Percentiles rank a stretch among this genome's conserved stretches.
Evolutionary conservation across 345 rosid species (phyloP).

Genomic region (Brassica napus): DNA sequence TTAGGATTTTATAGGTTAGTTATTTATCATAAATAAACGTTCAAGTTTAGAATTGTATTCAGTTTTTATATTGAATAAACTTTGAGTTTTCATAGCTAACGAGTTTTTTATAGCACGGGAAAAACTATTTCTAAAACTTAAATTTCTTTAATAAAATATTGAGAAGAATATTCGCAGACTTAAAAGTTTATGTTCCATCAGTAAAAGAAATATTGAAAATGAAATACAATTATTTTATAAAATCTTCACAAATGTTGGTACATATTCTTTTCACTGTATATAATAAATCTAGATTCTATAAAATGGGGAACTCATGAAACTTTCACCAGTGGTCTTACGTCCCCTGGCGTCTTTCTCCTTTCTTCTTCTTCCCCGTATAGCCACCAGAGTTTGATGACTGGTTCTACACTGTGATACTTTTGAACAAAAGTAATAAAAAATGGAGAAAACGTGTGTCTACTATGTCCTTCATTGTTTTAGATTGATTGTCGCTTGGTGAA

Average conservation of each 20-base stretch:
- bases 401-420: slow-evolving; percentile 23
- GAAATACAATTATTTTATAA: slow-evolving; percentile 53
- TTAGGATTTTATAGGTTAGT: no score
- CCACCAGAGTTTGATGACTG: slow-evolving; percentile 43
- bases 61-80: no score
- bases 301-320: slow-evolving; percentile 34
- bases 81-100: no score
- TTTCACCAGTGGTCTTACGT: slow-evolving; percentile 43
- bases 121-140: no score
- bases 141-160: no score
- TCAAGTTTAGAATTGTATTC: no score
- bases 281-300: slow-evolving; percentile 40
- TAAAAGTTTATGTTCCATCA: no score
- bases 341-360: slow-evolving; percentile 40
- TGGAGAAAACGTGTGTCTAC: slow-evolving; percentile 32
- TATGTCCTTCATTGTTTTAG: slow-evolving; percentile 33
- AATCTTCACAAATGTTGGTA: slow-evolving; percentile 59
- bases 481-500: slow-evolving; percentile 68
- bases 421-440: slow-evolving; percentile 22
- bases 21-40: no score
- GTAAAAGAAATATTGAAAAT: background rate
- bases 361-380: slow-evolving; percentile 42
- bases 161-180: no score
- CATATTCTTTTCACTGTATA: slow-evolving; percentile 38
- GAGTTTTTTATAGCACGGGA: no score